A percentile compares a stretch with the other conserved stretches of the same genome.
phyloP scores from a whole-genome alignment of 176 grass and related monocot species.

The Lolium perenne region DNA sequence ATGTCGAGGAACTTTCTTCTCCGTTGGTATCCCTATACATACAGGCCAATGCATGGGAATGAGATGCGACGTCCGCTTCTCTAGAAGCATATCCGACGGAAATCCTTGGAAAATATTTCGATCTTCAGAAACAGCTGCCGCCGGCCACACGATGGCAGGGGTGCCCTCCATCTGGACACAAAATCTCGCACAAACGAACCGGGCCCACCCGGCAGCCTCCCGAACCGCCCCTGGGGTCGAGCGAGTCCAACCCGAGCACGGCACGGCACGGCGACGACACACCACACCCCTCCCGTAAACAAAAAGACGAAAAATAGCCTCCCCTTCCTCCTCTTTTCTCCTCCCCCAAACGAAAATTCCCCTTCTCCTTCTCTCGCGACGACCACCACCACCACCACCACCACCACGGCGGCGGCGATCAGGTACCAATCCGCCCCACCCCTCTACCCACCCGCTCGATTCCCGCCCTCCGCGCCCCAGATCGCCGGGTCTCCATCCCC shows the following conservation, averaged over 20 bases:
- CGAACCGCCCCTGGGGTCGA: neutral
- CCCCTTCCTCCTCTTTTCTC: slow-evolving; percentile 7
- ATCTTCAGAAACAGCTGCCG: neutral
- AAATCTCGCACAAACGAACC: neutral
- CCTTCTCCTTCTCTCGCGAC: slow-evolving; percentile 4
- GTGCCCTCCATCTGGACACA: neutral
- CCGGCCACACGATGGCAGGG: neutral
- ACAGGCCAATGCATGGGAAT: too few species aligned
- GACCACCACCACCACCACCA: neutral
- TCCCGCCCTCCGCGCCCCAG: neutral
- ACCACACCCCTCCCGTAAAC: slow-evolving; percentile 9
- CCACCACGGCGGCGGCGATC: neutral
- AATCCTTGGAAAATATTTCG: too few species aligned
- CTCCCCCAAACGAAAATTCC: neutral
- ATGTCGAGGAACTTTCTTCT: too few species aligned
- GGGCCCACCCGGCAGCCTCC: neutral
- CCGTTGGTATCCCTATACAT: too few species aligned
- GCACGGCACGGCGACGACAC: neutral
- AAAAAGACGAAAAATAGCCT: slow-evolving; percentile 36
- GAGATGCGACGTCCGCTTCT: too few species aligned
- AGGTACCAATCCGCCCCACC: neutral
- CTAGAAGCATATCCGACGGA: too few species aligned
- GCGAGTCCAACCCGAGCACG: slow-evolving; percentile 28
- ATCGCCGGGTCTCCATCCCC: neutral
- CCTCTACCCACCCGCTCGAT: neutral